A percentile compares a stretch with the other conserved stretches of the same genome.
phyloP scores from a whole-genome alignment of 345 rosid species.

The Bruguiera sexangula region DNA sequence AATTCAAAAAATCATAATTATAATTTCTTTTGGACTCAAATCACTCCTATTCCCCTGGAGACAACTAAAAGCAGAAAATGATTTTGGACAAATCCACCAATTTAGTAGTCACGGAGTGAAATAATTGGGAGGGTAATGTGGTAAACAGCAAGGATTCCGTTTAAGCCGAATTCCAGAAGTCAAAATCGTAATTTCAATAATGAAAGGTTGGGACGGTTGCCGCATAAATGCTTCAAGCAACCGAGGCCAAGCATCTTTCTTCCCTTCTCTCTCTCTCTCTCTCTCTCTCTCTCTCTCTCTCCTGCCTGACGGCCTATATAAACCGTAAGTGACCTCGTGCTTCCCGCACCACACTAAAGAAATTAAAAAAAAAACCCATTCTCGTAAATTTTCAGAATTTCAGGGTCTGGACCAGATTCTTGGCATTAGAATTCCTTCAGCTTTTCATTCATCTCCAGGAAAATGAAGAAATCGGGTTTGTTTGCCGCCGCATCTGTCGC shows the following conservation, averaged over 20 bases:
- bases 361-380: background rate
- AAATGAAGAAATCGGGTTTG: conserved; percentile 62
- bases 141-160: too few relatives aligned
- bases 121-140: too few relatives aligned
- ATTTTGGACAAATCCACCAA: too few relatives aligned
- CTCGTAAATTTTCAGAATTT: background rate
- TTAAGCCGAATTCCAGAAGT: background rate
- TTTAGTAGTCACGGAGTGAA: too few relatives aligned
- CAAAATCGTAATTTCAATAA: conserved; percentile 14
- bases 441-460: background rate
- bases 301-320: conserved; percentile 5
- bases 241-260: conserved; percentile 7
- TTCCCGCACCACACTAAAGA: background rate
- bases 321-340: background rate
- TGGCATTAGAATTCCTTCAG: background rate
- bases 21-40: too few relatives aligned
- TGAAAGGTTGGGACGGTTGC: conserved; percentile 17
- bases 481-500: conserved; percentile 44
- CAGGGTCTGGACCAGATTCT: background rate
- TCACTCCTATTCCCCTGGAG: too few relatives aligned
- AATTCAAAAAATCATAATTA: too few relatives aligned
- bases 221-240: conserved; percentile 26
- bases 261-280: background rate
- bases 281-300: background rate
- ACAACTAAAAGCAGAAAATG: too few relatives aligned